Conservation (phyloP, 306 rosid species). For the Begonia loranthoides region DNA sequence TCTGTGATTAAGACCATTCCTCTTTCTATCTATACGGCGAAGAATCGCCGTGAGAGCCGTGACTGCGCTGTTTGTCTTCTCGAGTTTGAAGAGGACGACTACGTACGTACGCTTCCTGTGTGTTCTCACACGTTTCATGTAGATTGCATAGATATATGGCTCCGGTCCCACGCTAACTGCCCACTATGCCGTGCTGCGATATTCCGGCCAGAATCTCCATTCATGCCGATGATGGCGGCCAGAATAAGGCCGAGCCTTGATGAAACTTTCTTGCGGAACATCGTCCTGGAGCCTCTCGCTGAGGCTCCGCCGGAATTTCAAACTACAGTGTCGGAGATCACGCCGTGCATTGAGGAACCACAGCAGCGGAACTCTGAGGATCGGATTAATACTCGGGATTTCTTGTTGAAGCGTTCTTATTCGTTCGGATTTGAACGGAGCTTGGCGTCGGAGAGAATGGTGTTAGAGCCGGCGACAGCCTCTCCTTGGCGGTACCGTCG, state of each 20-base stretch:
- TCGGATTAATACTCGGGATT: slow-evolving; percentile 37
- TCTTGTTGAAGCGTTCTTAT: slow-evolving; percentile 61
- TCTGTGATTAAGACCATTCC: slow-evolving; percentile 90
- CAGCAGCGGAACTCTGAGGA: slow-evolving; percentile 35
- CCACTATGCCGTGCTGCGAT: slow-evolving; percentile 92
- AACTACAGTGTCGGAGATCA: slow-evolving; percentile 38
- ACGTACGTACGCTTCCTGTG: slow-evolving; percentile 63
- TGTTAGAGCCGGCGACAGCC: slow-evolving; percentile 54
- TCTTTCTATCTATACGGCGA: slow-evolving; percentile 41
- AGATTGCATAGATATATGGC: slow-evolving; percentile 91
- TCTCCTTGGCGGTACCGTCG: slow-evolving; percentile 73
- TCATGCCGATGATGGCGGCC: slow-evolving; percentile 74
- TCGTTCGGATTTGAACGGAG: slow-evolving; percentile 86
- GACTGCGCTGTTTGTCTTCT: slow-evolving; percentile 86
- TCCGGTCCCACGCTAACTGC: slow-evolving; percentile 86
- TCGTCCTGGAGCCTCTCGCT: slow-evolving; percentile 30
- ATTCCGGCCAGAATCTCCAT: slow-evolving; percentile 64
- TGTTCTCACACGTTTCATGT: slow-evolving; percentile 84
- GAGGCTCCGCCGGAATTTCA: slow-evolving; percentile 16
- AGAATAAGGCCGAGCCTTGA: slow-evolving; percentile 78
- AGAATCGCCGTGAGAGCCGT: slow-evolving; percentile 21
- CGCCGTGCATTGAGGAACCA: slow-evolving; percentile 50
- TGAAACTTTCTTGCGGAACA: slow-evolving; percentile 38
- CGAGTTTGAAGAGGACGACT: slow-evolving; percentile 72
- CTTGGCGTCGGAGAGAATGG: slow-evolving; percentile 59